phyloP scores from a whole-genome alignment of 2,329 filamentous ascomycete genomes.

The Penicillium sp. region DNA sequence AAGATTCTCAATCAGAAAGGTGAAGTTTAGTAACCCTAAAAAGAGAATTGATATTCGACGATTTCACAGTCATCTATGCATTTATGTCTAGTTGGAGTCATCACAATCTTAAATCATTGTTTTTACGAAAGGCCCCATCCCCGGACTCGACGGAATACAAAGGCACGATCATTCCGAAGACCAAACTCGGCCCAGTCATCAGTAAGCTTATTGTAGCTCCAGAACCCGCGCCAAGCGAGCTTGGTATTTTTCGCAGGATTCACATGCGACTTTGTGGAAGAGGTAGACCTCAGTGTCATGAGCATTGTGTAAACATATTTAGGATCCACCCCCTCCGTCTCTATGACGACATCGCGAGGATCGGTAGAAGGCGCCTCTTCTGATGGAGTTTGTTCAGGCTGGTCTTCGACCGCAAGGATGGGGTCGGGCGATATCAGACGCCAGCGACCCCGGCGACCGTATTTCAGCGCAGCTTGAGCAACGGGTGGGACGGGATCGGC shows the following conservation, averaged over 20 bases:
- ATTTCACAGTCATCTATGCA: not conserved
- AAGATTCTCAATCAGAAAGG: too few species aligned
- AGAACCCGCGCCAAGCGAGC: conserved; percentile 82
- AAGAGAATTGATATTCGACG: not conserved
- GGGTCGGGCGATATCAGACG: conserved; percentile 54
- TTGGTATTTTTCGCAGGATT: conserved; percentile 73
- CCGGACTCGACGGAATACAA: conserved; percentile 61
- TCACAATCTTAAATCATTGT: conserved; percentile 19
- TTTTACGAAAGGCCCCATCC: conserved; percentile 52
- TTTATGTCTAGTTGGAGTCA: not conserved
- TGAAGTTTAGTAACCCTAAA: not conserved
- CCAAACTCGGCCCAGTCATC: conserved; percentile 87
- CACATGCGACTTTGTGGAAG: conserved; percentile 47
- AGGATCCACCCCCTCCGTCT: conserved; percentile 75
- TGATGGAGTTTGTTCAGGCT: conserved; percentile 29
- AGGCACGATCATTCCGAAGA: conserved; percentile 60
- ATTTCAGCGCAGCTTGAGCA: conserved; percentile 61
- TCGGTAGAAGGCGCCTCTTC: conserved; percentile 26
- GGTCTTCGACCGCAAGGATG: conserved; percentile 18
- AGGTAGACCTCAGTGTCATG: conserved; percentile 60
- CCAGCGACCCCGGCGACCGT: conserved; percentile 67
- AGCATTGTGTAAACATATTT: conserved; percentile 88
- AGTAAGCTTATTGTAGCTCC: conserved; percentile 83
- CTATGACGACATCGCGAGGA: conserved; percentile 67
- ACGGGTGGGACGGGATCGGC: conserved; percentile 36